These are phyloP conservation scores for Francoa sonchifolia DNA, from an alignment of 441 rosid species.

Conservation along the genomic window DNA sequence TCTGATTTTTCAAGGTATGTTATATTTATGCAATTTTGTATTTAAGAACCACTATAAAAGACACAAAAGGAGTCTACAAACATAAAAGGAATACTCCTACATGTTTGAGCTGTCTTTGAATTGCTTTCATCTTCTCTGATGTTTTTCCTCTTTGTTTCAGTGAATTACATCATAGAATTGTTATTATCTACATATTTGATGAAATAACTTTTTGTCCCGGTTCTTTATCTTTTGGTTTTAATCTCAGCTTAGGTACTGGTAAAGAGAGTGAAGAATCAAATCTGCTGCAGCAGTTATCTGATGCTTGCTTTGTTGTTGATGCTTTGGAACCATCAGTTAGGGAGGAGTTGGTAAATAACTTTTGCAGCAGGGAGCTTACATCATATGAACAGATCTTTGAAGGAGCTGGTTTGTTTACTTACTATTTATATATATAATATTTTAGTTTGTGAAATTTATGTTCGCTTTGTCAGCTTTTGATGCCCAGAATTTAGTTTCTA, in stretches of 20 bases:
- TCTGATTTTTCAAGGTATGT: constrained; percentile 93
- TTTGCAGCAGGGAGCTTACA: constrained; percentile 94
- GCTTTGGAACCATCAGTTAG: constrained; percentile 98
- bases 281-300: constrained; percentile 81
- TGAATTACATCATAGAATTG: too few relatives aligned
- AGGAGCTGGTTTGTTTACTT: constrained; percentile 83
- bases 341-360: constrained; percentile 96
- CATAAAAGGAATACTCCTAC: too few relatives aligned
- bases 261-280: constrained; percentile 88
- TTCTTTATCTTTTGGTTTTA: constrained; percentile 14
- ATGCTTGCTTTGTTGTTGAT: constrained; percentile 96
- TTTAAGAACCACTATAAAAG: too few relatives aligned
- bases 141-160: background rate
- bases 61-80: too few relatives aligned
- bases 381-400: constrained; percentile 97
- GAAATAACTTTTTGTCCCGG: constrained; percentile 1
- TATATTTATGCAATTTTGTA: constrained; percentile 3
- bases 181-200: constrained; percentile 1
- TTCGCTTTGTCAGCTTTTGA: too few relatives aligned
- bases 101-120: too few relatives aligned
- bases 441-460: too few relatives aligned
- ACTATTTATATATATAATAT: constrained; percentile 2
- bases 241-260: constrained; percentile 94
- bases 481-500: constrained; percentile 5
- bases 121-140: background rate